Percentiles rank a stretch among this genome's conserved stretches.
phyloP scores from a whole-genome alignment of 2,329 filamentous ascomycete genomes.

The Fusarium illudens region DNA sequence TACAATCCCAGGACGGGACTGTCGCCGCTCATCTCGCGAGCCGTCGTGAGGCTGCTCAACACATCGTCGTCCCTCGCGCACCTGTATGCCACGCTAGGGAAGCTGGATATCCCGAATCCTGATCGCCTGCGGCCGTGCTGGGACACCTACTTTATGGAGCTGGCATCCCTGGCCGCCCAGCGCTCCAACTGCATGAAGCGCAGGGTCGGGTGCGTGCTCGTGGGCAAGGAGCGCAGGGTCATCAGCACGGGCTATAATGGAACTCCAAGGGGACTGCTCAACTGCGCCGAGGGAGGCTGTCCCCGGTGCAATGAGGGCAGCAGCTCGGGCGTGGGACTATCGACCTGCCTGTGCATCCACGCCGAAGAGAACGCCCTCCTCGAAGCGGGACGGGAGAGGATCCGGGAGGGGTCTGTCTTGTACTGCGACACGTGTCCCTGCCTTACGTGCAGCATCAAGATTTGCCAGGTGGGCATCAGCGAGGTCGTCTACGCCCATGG shows the following conservation, averaged over 20 bases:
- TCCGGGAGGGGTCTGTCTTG: conserved; percentile 81
- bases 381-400: conserved; percentile 90
- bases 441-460: conserved; percentile 98
- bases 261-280: conserved; percentile 86
- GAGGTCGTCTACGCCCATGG: conserved; percentile 95
- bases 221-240: conserved; percentile 80
- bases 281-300: conserved; percentile 95
- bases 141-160: conserved; percentile 98
- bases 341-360: conserved; percentile 95
- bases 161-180: conserved; percentile 90
- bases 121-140: conserved; percentile 86
- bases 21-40: conserved; percentile 80
- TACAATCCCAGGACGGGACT: conserved; percentile 73
- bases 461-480: conserved; percentile 92
- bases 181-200: conserved; percentile 98
- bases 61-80: conserved; percentile 75
- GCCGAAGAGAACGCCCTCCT: conserved; percentile 97
- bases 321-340: conserved; percentile 74
- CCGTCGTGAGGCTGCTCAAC: conserved; percentile 88
- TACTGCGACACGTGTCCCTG: conserved; percentile 98
- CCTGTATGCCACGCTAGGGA: conserved; percentile 75
- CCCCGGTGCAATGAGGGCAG: conserved; percentile 81
- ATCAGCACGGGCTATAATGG: conserved; percentile 98
- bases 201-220: conserved; percentile 91
- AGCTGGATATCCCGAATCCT: conserved; percentile 79